These are phyloP conservation scores for Lasiosphaeriaceae sp. DNA, from an alignment of 495 filamentous ascomycete genomes.

Conservation along the genomic window DNA sequence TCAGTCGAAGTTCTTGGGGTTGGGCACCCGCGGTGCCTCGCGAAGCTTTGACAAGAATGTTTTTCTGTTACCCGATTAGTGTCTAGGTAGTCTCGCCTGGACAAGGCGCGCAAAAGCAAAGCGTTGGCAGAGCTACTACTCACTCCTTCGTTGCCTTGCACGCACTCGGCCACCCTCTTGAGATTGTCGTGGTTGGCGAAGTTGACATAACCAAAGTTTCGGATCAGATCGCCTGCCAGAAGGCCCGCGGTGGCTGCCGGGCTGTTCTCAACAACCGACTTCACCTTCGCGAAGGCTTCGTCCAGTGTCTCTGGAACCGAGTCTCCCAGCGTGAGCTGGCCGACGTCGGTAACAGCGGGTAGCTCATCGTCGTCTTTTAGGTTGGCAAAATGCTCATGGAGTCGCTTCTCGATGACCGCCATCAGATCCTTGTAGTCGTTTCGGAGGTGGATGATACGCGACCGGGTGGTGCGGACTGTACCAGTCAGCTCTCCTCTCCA, in stretches of 20 bases:
- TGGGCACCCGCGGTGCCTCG: constrained; percentile 42
- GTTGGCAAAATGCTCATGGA: constrained; percentile 74
- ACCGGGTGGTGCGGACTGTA: constrained; percentile 81
- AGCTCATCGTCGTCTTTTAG: constrained; percentile 33
- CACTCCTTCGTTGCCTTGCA: constrained; percentile 88
- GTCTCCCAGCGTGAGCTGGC: constrained; percentile 24
- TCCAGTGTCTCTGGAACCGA: constrained; percentile 46
- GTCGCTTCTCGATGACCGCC: constrained; percentile 69
- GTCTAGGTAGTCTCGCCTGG: not conserved
- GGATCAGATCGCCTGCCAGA: constrained; percentile 75
- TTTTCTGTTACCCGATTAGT: constrained; percentile 45
- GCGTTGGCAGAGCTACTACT: constrained; percentile 29
- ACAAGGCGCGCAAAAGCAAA: not conserved
- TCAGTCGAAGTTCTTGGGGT: constrained; percentile 59
- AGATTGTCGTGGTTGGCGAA: constrained; percentile 82
- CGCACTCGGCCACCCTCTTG: constrained; percentile 75
- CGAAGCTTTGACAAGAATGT: constrained; percentile 66
- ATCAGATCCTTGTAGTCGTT: constrained; percentile 94
- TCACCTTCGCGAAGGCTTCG: constrained; percentile 85
- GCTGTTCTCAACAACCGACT: constrained; percentile 70
- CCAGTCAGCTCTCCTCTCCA: constrained; percentile 15
- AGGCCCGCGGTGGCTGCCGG: constrained; percentile 84
- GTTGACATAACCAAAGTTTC: constrained; percentile 77
- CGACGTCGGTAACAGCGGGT: not conserved
- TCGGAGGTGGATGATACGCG: constrained; percentile 80